phyloP scores from a whole-genome alignment of 78 protist species.

The Dictyostelium firmibasis region DNA sequence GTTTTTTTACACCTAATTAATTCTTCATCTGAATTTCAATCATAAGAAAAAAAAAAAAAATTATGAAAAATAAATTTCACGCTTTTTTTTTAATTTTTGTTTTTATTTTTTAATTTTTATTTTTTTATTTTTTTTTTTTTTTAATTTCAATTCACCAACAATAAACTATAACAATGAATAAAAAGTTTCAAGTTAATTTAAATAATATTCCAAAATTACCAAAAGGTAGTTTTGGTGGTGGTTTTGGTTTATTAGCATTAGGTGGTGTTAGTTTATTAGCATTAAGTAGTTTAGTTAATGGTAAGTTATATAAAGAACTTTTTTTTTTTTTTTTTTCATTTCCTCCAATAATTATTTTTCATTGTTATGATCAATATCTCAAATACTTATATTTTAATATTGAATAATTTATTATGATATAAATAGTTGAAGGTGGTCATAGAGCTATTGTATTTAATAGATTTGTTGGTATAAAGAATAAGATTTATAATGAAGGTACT shows the following conservation, averaged over 20 bases:
- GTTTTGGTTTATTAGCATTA: constrained; percentile 16
- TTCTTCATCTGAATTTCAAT: too few relatives aligned
- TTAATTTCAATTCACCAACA: neutral
- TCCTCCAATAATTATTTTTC: too few relatives aligned
- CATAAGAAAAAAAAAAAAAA: too few relatives aligned
- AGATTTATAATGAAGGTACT: constrained; percentile 85
- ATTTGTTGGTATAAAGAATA: constrained; percentile 77
- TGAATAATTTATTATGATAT: neutral
- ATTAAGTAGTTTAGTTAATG: constrained; percentile 29
- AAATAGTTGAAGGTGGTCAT: constrained; percentile 93
- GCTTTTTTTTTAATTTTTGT: too few relatives aligned
- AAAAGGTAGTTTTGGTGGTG: constrained; percentile 50
- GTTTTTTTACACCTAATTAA: too few relatives aligned
- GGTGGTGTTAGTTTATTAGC: constrained; percentile 17
- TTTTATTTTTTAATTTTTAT: neutral
- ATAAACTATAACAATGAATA: neutral
- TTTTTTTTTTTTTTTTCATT: neutral
- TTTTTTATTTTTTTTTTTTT: neutral
- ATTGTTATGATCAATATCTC: too few relatives aligned
- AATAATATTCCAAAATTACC: constrained; percentile 25
- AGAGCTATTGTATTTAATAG: constrained; percentile 90
- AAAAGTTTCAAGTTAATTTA: neutral
- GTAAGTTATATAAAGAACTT: constrained; percentile 7
- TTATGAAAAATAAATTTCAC: too few relatives aligned
- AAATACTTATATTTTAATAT: too few relatives aligned